Conservation (phyloP, 176 grass and related monocot genomes). For the Cocos nucifera region DNA sequence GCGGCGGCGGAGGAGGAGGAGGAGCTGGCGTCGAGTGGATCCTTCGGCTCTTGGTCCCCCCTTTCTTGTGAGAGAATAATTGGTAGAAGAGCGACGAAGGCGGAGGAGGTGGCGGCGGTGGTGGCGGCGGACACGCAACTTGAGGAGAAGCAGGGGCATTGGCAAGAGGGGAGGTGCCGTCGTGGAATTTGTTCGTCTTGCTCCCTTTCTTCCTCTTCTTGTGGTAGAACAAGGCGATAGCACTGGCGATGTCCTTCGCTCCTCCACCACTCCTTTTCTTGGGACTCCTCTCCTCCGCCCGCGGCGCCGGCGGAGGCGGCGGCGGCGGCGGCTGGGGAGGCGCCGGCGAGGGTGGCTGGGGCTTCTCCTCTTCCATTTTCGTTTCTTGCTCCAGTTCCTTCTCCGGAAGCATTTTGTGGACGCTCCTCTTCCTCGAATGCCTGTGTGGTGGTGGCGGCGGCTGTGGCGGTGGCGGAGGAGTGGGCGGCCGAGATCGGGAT, state of each 20-base stretch:
- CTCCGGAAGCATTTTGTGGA: too few species aligned
- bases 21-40: conserved; percentile 38
- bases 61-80: conserved; percentile 57
- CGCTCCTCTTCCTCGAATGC: too few species aligned
- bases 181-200: conserved; percentile 49
- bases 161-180: conserved; percentile 30
- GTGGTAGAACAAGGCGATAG: conserved; percentile 82
- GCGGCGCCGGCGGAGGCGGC: conserved; percentile 13
- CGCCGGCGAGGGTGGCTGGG: background rate
- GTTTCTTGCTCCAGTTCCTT: too few species aligned
- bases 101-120: conserved; percentile 41
- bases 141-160: conserved; percentile 15
- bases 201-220: conserved; percentile 64
- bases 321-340: conserved; percentile 32
- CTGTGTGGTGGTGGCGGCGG: background rate
- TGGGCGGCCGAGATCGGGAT: conserved; percentile 7
- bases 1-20: conserved; percentile 22
- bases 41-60: conserved; percentile 55
- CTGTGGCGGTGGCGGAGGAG: background rate
- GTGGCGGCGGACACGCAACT: conserved; percentile 16
- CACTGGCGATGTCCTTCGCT: conserved; percentile 73
- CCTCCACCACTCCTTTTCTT: conserved; percentile 75
- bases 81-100: conserved; percentile 61
- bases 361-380: background rate
- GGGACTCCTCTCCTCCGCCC: conserved; percentile 19